Conservation (phyloP, 176 grass and related monocot species). For the Lolium rigidum region DNA sequence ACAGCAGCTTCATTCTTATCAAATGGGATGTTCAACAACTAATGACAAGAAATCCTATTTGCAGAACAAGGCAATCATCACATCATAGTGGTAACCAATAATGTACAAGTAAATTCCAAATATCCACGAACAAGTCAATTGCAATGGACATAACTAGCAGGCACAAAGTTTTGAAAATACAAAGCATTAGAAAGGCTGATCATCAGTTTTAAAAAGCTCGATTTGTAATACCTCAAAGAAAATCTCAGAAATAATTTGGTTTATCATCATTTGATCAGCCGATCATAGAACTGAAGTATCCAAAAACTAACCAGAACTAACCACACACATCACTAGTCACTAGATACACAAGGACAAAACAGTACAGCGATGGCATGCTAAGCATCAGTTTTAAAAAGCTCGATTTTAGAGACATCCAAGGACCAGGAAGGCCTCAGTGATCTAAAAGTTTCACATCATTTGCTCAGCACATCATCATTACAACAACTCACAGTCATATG, state of each 20-base stretch:
- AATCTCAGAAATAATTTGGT: constrained; percentile 31
- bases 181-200: constrained; percentile 21
- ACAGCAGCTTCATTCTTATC: too few relatives aligned
- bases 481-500: too few relatives aligned
- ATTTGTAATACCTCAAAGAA: constrained; percentile 42
- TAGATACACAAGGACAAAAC: background rate
- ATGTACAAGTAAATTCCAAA: too few relatives aligned
- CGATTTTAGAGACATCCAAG: constrained; percentile 50
- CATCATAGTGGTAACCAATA: too few relatives aligned
- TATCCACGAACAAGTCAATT: too few relatives aligned
- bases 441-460: constrained; percentile 41
- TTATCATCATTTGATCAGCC: constrained; percentile 47
- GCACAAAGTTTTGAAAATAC: background rate
- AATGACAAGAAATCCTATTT: background rate
- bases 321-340: background rate
- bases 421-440: constrained; percentile 33
- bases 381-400: constrained; percentile 71
- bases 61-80: too few relatives aligned
- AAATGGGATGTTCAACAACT: background rate
- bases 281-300: background rate
- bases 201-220: constrained; percentile 68
- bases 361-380: background rate
- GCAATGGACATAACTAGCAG: too few relatives aligned
- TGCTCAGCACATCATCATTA: constrained; percentile 17
- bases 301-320: background rate